These are phyloP conservation scores for Mesembryanthemum crystallinum DNA, from an alignment of 148 eudicot genomes.

Conservation along the genomic window DNA sequence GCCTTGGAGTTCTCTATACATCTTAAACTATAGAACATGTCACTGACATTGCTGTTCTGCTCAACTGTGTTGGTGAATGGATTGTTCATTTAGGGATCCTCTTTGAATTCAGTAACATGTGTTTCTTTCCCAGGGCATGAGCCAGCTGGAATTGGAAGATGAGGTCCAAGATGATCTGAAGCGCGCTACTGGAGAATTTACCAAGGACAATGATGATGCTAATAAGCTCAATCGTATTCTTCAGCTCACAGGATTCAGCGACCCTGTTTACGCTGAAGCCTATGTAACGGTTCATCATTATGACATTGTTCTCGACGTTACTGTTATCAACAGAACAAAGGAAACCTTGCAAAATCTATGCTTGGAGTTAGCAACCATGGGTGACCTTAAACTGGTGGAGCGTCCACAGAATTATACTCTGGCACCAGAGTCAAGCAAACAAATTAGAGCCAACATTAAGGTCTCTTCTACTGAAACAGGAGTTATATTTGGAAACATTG, in stretches of 20 bases:
- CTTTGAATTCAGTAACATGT: conserved; percentile 9
- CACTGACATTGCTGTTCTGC: not conserved
- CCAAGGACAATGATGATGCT: conserved; percentile 76
- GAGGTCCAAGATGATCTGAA: conserved; percentile 94
- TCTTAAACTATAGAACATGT: not conserved
- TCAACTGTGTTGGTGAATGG: not conserved
- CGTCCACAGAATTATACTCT: conserved; percentile 93
- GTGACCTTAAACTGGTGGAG: conserved; percentile 97
- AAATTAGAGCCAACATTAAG: conserved; percentile 88
- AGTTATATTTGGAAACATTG: conserved; percentile 90
- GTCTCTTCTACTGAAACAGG: conserved; percentile 97
- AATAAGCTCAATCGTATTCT: conserved; percentile 87
- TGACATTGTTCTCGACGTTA: conserved; percentile 95
- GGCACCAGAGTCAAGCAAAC: conserved; percentile 95
- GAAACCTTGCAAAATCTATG: conserved; percentile 91
- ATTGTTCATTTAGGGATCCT: not conserved
- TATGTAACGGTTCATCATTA: conserved; percentile 99
- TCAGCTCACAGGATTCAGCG: conserved; percentile 95
- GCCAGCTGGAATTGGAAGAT: conserved; percentile 96
- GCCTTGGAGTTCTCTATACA: not conserved
- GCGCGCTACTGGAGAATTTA: conserved; percentile 93
- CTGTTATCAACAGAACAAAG: conserved; percentile 88
- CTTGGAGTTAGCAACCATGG: conserved; percentile 97
- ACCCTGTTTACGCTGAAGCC: conserved; percentile 97
- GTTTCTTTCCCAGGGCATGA: conserved; percentile 66